phyloP scores from a whole-genome alignment of 2,329 filamentous ascomycete genomes.

The Cadophora luteo-olivacea region DNA sequence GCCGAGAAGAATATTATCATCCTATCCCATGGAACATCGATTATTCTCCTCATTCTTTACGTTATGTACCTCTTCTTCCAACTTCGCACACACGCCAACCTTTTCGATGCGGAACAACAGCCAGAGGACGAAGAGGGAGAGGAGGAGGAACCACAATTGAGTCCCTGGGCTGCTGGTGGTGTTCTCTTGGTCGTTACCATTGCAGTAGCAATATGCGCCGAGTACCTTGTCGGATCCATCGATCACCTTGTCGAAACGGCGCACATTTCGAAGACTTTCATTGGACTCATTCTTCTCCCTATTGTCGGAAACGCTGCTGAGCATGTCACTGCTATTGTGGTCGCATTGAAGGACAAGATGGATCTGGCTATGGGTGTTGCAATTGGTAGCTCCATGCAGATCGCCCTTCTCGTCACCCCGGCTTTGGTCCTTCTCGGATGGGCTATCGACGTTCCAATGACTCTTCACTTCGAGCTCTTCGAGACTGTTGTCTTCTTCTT shows the following conservation, averaged over 20 bases:
- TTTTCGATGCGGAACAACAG: slow-evolving; percentile 66
- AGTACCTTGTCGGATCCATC: slow-evolving; percentile 79
- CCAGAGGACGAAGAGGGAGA: slow-evolving; percentile 36
- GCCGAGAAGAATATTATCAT: slow-evolving; percentile 66
- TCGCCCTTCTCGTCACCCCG: slow-evolving; percentile 81
- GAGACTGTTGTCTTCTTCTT: slow-evolving; percentile 81
- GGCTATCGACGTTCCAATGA: slow-evolving; percentile 73
- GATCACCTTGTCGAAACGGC: slow-evolving; percentile 72
- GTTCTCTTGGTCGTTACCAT: slow-evolving; percentile 75
- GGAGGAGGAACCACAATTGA: slow-evolving; percentile 33
- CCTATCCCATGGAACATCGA: slow-evolving; percentile 76
- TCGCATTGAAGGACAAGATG: slow-evolving; percentile 80
- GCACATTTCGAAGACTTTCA: slow-evolving; percentile 80
- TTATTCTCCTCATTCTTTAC: slow-evolving; percentile 78
- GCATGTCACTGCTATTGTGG: slow-evolving; percentile 81
- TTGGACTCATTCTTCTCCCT: slow-evolving; percentile 79
- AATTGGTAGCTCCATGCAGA: slow-evolving; percentile 83
- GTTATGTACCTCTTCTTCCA: slow-evolving; percentile 81
- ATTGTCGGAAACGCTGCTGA: slow-evolving; percentile 84
- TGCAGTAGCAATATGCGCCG: slow-evolving; percentile 75
- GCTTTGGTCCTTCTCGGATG: slow-evolving; percentile 82
- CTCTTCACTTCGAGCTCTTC: slow-evolving; percentile 81
- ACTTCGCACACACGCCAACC: slow-evolving; percentile 73
- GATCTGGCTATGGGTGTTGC: slow-evolving; percentile 79
- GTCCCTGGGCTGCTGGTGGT: slow-evolving; percentile 41